These are phyloP conservation scores for Gonium pectorale DNA, from an alignment of 139 green algal genomes.

Conservation along the genomic window DNA sequence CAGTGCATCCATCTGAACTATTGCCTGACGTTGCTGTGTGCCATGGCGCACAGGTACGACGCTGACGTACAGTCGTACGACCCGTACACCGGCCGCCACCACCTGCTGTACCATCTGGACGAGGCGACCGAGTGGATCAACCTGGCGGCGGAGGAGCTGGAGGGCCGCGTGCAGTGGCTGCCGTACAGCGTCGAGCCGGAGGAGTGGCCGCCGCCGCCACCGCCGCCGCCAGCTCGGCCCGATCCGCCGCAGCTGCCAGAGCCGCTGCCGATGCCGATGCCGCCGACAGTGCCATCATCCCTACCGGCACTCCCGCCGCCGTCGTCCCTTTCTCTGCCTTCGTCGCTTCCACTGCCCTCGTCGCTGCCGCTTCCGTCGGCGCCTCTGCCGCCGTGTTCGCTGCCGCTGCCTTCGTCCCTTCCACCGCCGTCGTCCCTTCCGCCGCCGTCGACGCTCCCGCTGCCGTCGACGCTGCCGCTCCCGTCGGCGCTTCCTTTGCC, in stretches of 20 bases:
- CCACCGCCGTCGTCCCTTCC: neutral
- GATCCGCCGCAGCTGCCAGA: conserved; percentile 29
- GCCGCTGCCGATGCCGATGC: conserved; percentile 43
- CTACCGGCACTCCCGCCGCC: neutral
- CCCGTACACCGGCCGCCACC: conserved; percentile 49
- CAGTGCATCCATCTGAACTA: too few species aligned
- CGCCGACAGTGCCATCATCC: conserved; percentile 9
- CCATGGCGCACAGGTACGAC: too few species aligned
- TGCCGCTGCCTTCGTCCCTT: neutral
- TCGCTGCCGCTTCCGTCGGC: conserved; percentile 38
- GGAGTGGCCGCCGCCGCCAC: conserved; percentile 58
- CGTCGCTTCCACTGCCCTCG: neutral
- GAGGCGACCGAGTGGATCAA: conserved; percentile 56
- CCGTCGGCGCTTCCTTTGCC: too few species aligned
- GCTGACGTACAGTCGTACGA: conserved; percentile 69
- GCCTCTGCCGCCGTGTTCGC: neutral
- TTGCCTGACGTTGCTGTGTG: too few species aligned
- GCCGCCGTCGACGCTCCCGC: too few species aligned
- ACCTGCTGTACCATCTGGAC: conserved; percentile 77
- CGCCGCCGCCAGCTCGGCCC: neutral
- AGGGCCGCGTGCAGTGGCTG: conserved; percentile 71
- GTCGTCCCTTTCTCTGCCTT: neutral
- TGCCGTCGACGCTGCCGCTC: too few species aligned
- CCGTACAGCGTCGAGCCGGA: conserved; percentile 37
- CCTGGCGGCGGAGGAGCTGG: conserved; percentile 56